These are phyloP conservation scores for Primulina tabacum DNA, from an alignment of 257 asterid species.

Conservation along the genomic window DNA sequence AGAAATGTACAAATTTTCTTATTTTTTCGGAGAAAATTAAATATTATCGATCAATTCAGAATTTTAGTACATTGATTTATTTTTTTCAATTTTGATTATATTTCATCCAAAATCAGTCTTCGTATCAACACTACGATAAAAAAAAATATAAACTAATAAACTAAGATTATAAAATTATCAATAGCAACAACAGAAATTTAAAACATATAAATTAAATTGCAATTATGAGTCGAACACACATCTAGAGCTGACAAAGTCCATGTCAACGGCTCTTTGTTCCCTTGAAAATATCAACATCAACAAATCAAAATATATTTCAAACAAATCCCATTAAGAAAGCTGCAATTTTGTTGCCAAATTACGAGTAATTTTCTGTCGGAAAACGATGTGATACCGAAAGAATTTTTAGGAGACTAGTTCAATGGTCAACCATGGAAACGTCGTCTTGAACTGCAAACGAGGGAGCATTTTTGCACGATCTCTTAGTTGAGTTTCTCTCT, in stretches of 20 bases:
- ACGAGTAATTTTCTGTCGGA: slow-evolving; percentile 5
- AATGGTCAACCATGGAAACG: slow-evolving; percentile 20
- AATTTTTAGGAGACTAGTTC: slow-evolving; percentile 33
- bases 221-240: background rate
- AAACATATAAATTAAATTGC: no score
- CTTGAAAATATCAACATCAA: background rate
- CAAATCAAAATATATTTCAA: background rate
- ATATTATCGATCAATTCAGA: no score
- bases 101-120: no score
- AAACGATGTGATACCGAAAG: background rate
- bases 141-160: no score
- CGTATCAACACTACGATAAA: no score
- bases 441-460: slow-evolving; percentile 10
- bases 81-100: no score
- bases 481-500: slow-evolving; percentile 19
- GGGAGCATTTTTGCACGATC: slow-evolving; percentile 9
- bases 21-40: no score
- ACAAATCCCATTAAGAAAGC: background rate
- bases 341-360: slow-evolving; percentile 18
- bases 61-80: no score
- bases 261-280: background rate
- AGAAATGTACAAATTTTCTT: no score
- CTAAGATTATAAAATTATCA: no score
- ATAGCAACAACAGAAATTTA: no score
- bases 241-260: background rate